These are phyloP conservation scores for Tylopilus subfusipes DNA, from an alignment of 768 basidiomycete species.

Conservation along the genomic window DNA sequence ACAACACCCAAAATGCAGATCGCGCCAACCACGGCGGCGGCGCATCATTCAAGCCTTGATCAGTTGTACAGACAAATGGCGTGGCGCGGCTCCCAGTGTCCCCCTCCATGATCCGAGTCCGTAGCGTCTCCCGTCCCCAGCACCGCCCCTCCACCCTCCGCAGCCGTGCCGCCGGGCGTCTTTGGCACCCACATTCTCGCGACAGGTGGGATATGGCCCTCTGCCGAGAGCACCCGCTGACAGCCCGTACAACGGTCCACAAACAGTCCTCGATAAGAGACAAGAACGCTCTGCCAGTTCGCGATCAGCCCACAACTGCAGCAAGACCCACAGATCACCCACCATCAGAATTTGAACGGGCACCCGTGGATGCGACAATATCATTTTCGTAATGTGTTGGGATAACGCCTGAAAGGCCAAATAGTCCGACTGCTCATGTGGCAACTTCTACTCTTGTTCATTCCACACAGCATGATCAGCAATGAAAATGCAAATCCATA, in stretches of 20 bases:
- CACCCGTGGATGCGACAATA: slow-evolving; percentile 51
- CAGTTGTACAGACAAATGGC: slow-evolving; percentile 37
- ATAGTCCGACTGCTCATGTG: slow-evolving; percentile 68
- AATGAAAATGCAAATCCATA: slow-evolving; percentile 20
- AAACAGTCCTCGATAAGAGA: slow-evolving; percentile 60
- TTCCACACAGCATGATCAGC: not conserved
- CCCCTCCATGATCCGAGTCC: slow-evolving; percentile 27
- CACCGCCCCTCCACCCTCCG: not conserved
- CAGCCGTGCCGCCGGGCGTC: no score
- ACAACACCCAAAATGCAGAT: slow-evolving; percentile 2
- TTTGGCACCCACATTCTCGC: slow-evolving; percentile 51
- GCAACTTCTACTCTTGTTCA: slow-evolving; percentile 47
- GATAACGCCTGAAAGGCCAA: slow-evolving; percentile 60
- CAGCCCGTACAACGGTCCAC: slow-evolving; percentile 57
- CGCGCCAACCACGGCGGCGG: not conserved
- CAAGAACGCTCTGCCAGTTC: slow-evolving; percentile 43
- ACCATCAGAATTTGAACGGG: slow-evolving; percentile 55
- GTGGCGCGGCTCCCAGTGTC: slow-evolving; percentile 53
- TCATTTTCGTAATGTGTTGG: slow-evolving; percentile 60
- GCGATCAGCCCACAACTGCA: not conserved
- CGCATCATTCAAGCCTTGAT: not conserved
- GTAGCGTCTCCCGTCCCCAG: not conserved
- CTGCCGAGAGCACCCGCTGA: slow-evolving; percentile 60
- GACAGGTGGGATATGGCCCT: slow-evolving; percentile 72
- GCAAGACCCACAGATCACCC: not conserved